Base-by-base conservation (phyloP, 805 yeast genomes). In the Ogataea corticis region DNA sequence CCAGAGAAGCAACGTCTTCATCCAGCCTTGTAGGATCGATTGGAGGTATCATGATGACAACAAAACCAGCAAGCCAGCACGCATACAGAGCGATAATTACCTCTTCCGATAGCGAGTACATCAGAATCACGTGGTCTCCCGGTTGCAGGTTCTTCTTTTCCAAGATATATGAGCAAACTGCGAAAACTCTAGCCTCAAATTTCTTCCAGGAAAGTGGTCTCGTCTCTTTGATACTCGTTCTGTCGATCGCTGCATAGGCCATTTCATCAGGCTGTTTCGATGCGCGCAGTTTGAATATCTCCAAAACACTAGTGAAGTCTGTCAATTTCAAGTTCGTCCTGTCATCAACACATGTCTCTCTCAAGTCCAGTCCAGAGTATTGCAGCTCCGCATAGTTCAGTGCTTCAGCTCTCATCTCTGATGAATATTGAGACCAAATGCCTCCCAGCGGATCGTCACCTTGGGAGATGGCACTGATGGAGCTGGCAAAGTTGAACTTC, bases 71-170 rank as follows among this genome's bases (percentile, higher is more conserved):
- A 45, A 84, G 67, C 62, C 92, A 77, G 61, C 98, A 92, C 0
- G 99, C 97, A 64, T 83, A 81, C 1, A 90, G 72, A 2, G 96
- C 88, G 23, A 88, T 80, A 4, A 85, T 79, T 58, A 80, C 92
- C 50, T 94, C 98, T 46, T 91, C 96, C 1, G 90, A 81, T 37
- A 92, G 77, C 0, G 96, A 85, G 61, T 88, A 90, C 83, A 90
- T 83, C 56, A 94, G 68, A 3, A 90, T 73, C 3, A 89, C 92
- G 51, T 75, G 71, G 42, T 85, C 87, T 0, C 96, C 96, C 2
- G 86, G 73, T 43, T 68, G 73, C 36, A 88, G 61, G 2, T 75
- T 70, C 1, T 80, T 76, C 64, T 87, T 91, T 35, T 78, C 85
- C 29, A 83, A 70, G 42, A 94, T 75, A 58, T 85, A 82, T 5